These are phyloP conservation scores for Choiromyces venosus DNA, from an alignment of 495 filamentous ascomycete genomes.

Conservation along the genomic window DNA sequence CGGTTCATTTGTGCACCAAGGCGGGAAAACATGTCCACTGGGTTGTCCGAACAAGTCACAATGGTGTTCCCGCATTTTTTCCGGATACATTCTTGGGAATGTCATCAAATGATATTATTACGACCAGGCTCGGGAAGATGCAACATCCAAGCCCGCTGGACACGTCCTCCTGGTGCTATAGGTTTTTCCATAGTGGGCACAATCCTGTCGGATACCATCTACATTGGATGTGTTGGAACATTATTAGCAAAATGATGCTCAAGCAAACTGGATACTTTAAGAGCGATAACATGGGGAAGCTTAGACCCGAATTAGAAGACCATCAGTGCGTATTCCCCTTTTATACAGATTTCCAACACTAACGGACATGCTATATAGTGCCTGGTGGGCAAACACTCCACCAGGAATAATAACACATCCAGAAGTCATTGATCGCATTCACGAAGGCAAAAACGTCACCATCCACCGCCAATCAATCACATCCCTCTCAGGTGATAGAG, in stretches of 20 bases:
- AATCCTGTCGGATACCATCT: constrained; percentile 16
- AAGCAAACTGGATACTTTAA: constrained; percentile 10
- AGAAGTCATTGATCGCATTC: too few relatives aligned
- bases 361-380: too few relatives aligned
- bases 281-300: constrained; percentile 14
- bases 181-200: constrained; percentile 15
- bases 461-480: too few relatives aligned
- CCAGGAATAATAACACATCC: too few relatives aligned
- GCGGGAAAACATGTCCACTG: constrained; percentile 47
- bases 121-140: constrained; percentile 5
- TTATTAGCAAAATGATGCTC: constrained; percentile 1
- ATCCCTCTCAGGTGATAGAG: too few relatives aligned
- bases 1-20: constrained; percentile 42
- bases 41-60: constrained; percentile 44
- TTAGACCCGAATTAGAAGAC: constrained; percentile 16
- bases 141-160: constrained; percentile 14
- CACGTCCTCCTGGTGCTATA: constrained; percentile 8
- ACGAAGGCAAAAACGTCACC: too few relatives aligned
- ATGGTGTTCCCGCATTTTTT: constrained; percentile 40
- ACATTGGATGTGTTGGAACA: constrained; percentile 17
- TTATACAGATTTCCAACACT: too few relatives aligned
- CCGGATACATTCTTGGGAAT: constrained; percentile 40
- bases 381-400: too few relatives aligned
- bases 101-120: constrained; percentile 14
- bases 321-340: too few relatives aligned